Base-by-base conservation (phyloP, 495 filamentous ascomycete genomes). In the Penicillium lividum region DNA sequence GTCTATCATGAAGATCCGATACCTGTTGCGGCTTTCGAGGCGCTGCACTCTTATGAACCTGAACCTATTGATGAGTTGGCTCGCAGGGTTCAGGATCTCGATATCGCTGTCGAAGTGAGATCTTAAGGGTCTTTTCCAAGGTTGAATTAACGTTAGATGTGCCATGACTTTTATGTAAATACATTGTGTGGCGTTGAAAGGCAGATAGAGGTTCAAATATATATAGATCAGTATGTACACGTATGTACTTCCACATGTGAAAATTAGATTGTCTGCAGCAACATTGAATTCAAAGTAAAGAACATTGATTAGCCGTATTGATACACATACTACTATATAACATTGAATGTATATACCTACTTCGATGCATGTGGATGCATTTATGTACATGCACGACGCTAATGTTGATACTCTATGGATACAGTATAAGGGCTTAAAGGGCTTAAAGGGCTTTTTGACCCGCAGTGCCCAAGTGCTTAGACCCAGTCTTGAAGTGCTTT, bases 111-210 rank as follows among this genome's bases (percentile, higher is more conserved):
- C 48, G 59, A 56, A 47, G 27, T 64, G 40, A 57, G 51, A 6
- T 18, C 34, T 27, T 28, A 27, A 43, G 10, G 11, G 15, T 45
- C 18, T 27, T 44, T 13, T 22, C 22, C 30, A 27, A 13, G n/a
- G 9, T 43, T 15, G 1, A 43, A 22, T 25, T 45, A 25, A 16
- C 45, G 28, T 51, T 52, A 16, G 50, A 58, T 36, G 46, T 58
- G 51, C 51, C n/a, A 58, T 48, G 52, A 65, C n/a, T 52, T 59
- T 61, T 38, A 18, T 51, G 25, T 53, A 59, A 28, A 58, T 58
- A 64, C 56, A 68, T 66, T 50, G 58, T 54, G 60, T 38, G 49
- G 63, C 58, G 57, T 60, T 65, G 42, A 58, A 33, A 49, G 25
- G 34, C 15, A 40, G 13, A 9, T 36, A 11, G 33, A 11, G 33